A percentile compares a stretch with the other conserved stretches of the same genome.
Evolutionary conservation across 768 basidiomycete genomes (phyloP).

Genomic region (Russula compacta): DNA sequence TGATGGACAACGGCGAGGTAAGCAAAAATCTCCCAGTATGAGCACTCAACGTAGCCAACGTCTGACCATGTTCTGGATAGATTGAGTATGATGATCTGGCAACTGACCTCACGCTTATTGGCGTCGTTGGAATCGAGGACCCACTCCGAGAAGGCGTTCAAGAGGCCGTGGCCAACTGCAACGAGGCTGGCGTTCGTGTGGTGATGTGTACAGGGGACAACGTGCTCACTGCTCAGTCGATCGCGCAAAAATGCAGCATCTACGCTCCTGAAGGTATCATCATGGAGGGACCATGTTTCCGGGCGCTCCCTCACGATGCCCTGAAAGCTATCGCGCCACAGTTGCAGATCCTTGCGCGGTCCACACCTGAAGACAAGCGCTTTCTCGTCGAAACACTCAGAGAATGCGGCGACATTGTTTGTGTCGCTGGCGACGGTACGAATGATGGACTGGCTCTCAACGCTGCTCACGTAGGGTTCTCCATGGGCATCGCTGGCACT

Average conservation of each 20-base stretch:
- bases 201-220: slow-evolving; percentile 99
- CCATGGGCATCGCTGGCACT: slow-evolving; percentile 93
- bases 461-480: slow-evolving; percentile 93
- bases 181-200: slow-evolving; percentile 80
- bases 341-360: slow-evolving; percentile 95
- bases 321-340: slow-evolving; percentile 80
- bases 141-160: slow-evolving; percentile 86
- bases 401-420: slow-evolving; percentile 79
- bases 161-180: slow-evolving; percentile 84
- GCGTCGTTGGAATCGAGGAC: slow-evolving; percentile 92
- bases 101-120: slow-evolving; percentile 71
- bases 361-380: slow-evolving; percentile 96
- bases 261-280: slow-evolving; percentile 89
- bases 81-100: slow-evolving; percentile 63
- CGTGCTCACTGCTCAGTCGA: slow-evolving; percentile 87
- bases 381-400: slow-evolving; percentile 84
- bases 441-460: slow-evolving; percentile 97
- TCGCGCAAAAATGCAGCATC: slow-evolving; percentile 93
- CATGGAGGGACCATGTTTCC: slow-evolving; percentile 96
- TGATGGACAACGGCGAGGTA: slow-evolving; percentile 46
- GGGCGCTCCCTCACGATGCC: slow-evolving; percentile 62
- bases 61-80: slow-evolving; percentile 30
- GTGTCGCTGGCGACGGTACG: slow-evolving; percentile 96
- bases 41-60: too few relatives aligned
- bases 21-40: not conserved